Base-by-base conservation (phyloP, 1,139 yeast genomes). In the Trichomonascaceae sp. region DNA sequence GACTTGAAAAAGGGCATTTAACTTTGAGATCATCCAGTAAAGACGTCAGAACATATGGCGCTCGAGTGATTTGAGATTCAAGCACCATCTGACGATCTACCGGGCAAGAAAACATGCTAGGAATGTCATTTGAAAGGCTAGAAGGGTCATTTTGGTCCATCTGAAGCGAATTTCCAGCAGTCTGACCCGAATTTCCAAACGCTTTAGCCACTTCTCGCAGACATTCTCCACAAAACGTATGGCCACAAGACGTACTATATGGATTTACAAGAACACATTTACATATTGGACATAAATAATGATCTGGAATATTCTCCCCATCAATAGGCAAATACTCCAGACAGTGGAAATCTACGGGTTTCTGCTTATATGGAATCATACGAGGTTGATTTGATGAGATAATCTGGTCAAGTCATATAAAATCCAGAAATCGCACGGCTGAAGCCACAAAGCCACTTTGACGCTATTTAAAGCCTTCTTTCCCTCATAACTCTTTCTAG, bases 1-100 rank as follows among this genome's bases (percentile, higher is more conserved):
- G 64, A 41, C 68, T 70, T 12, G 63, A 54, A 61, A 81, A 80
- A 52, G 83, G 73, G 63, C 90, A 85, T 49, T 65, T 68, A 0
- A 84, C 87, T 53, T 73, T 71, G 50, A 84, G 71, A 53, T 84
- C 88, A 63, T 83, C 87, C 1, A 83, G 74, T 61, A 84, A 72
- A 60, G 83, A 83, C n/a, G 79, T 68, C 10, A 85, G 73, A 15
- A 84, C 68, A 17, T 82, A 75, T 0, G 90, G 87, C 0, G 89
- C 79, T 3, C 87, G 85, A 54, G 74, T 77, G 27, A 84, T 66
- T 58, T 80, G 83, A 54, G 76, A 19, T n/a, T 39, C 54, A 9
- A 56, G 46, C 59, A 58, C 73, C 66, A 79, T 77, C 1, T 80
- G 80, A 50, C 90, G 70, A 68, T 84, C 90, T 32, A 84, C 71